Evolutionary conservation across 108 stramenopile genomes (phyloP).

Genomic region (Chaetoceros tenuissimus): DNA sequence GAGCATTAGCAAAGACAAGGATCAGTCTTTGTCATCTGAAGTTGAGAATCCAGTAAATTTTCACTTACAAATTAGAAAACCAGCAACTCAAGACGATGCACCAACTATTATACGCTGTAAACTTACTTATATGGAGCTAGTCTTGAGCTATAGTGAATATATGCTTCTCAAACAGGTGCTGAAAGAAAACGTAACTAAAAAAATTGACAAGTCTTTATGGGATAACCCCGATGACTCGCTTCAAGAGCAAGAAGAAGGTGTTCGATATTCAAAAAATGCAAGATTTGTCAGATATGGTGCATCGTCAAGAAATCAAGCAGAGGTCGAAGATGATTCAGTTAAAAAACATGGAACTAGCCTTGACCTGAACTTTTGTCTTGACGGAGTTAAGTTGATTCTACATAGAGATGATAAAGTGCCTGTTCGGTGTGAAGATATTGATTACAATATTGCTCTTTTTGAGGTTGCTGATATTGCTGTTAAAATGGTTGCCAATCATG

Average conservation of each 20-base stretch:
- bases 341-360: constrained; percentile 3
- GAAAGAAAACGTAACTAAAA: constrained; percentile 34
- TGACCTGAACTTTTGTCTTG: constrained; percentile 33
- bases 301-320: neutral
- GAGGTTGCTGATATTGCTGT: constrained; percentile 26
- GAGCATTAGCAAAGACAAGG: constrained; percentile 2
- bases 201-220: constrained; percentile 42
- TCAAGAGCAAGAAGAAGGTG: constrained; percentile 23
- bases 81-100: constrained; percentile 18
- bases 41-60: constrained; percentile 29
- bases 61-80: constrained; percentile 29
- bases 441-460: constrained; percentile 40
- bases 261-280: constrained; percentile 44
- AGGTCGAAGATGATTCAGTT: neutral
- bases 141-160: constrained; percentile 43
- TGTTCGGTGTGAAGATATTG: constrained; percentile 16
- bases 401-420: constrained; percentile 40
- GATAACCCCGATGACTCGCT: constrained; percentile 60
- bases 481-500: constrained; percentile 1
- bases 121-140: constrained; percentile 24
- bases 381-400: constrained; percentile 32
- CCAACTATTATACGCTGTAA: constrained; percentile 24
- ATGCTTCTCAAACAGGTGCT: constrained; percentile 27
- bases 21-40: neutral
- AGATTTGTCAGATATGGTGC: constrained; percentile 48